Base-by-base conservation (phyloP, 2,329 filamentous ascomycete genomes). In the Fusarium papillatum region DNA sequence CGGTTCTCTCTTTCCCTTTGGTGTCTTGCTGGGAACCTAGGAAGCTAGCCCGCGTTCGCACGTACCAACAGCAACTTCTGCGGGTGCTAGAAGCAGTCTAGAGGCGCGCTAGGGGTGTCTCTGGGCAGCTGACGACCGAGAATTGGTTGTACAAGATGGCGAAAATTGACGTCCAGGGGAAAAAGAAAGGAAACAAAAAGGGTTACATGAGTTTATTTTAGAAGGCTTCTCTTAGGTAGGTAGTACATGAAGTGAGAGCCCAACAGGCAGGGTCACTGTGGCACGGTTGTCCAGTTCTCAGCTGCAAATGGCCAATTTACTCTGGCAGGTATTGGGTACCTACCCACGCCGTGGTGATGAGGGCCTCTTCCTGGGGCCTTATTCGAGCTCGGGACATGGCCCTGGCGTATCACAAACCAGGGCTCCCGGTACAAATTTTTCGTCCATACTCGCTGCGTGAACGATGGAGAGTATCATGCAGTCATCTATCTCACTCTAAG, bases 11-110 rank as follows among this genome's bases (percentile, higher is more conserved):
- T 64, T 68, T 70, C 70, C 53, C 48, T 64, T 71, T 62, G 55
- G 46, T 64, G 68, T 70, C 66, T 55, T 46, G n/a, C 53, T 41
- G 64, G 69, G 19, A 36, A 34, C 46, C 31, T 61, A 50, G 65
- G 64, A 71, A 63, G 38, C 59, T 34, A 62, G 55, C 55, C 62
- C 38, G 57, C 57, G 64, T 53, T 74, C 64, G 73, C 66, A 60
- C 55, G 55, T 61, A 61, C 50, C 38, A 67, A 50, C 39, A 39
- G 39, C 31, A 31, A n/a, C 39, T 66, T 48, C 53, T 66, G 19
- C 70, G 70, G 46, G 68, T 76, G 68, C 74, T 74, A 72, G 74
- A 76, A 76, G 59, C 68, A 65, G 71, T 53, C 74, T 76, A 76
- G 71, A 74, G 61, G 55, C 64, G 36, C 74, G 48, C 74, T 76